Evolutionary conservation across 2,329 filamentous ascomycete species (phyloP).

Genomic region (Aspergillus brasiliensis): DNA sequence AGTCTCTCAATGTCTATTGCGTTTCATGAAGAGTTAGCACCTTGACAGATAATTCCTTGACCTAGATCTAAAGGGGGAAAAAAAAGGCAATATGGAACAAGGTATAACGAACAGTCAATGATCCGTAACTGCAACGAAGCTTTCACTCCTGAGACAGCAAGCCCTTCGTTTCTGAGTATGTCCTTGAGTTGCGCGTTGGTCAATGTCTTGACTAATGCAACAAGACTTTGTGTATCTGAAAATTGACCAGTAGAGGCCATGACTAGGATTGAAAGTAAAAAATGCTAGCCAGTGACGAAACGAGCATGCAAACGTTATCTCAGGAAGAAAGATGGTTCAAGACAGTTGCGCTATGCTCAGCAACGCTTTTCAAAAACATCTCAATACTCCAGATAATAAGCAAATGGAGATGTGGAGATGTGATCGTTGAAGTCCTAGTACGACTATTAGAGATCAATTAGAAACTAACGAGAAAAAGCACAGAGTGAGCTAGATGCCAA

Average conservation of each 20-base stretch:
- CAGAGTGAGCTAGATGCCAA: background rate
- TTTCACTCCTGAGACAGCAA: constrained; percentile 83
- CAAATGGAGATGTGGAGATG: background rate
- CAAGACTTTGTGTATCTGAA: constrained; percentile 45
- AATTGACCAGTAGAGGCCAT: constrained; percentile 44
- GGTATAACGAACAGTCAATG: constrained; percentile 66
- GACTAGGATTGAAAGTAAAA: constrained; percentile 11
- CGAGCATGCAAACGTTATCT: constrained; percentile 14
- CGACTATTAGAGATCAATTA: too few relatives aligned
- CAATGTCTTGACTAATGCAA: constrained; percentile 55
- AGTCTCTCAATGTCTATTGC: constrained; percentile 32
- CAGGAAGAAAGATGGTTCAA: constrained; percentile 26
- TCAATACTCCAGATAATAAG: constrained; percentile 19
- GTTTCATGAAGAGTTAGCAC: background rate
- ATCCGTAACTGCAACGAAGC: constrained; percentile 77
- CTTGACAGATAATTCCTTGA: background rate
- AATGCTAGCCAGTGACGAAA: constrained; percentile 4
- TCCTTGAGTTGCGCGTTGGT: constrained; percentile 70
- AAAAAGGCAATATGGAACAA: background rate
- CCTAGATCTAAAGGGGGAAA: background rate
- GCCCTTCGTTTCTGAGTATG: constrained; percentile 73
- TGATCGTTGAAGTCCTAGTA: background rate
- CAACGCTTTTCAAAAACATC: constrained; percentile 31
- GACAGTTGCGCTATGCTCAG: constrained; percentile 23
- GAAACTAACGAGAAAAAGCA: background rate